Evolutionary conservation across 1,139 yeast species (phyloP).

Genomic region (Ogataea hybrid): DNA sequence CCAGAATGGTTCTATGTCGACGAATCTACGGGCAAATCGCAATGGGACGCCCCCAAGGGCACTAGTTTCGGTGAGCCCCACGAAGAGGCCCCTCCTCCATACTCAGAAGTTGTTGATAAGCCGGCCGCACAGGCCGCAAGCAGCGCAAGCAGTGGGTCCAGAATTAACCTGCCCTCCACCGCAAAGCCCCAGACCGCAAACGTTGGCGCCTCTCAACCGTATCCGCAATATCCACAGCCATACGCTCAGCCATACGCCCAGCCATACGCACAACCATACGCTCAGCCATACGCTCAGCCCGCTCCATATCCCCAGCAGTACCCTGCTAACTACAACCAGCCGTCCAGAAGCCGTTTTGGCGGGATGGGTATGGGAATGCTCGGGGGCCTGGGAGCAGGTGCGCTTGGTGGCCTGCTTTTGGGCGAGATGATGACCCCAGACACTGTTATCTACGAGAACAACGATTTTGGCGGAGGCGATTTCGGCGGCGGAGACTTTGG

Average conservation of each 20-base stretch:
- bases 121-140: not conserved
- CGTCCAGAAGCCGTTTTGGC: slow-evolving; percentile 20
- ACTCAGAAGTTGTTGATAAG: slow-evolving; percentile 3
- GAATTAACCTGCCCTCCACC: slow-evolving; percentile 17
- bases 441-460: slow-evolving; percentile 3
- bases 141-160: slow-evolving; percentile 1
- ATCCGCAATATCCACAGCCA: no score
- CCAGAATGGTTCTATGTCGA: slow-evolving; percentile 67
- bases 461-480: no score
- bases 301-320: slow-evolving; percentile 7
- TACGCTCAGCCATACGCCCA: slow-evolving; percentile 21
- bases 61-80: slow-evolving; percentile 40
- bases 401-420: slow-evolving; percentile 26
- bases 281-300: slow-evolving; percentile 21
- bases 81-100: slow-evolving; percentile 35
- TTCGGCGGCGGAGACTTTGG: slow-evolving; percentile 9
- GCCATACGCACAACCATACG: slow-evolving; percentile 15
- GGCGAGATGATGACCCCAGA: slow-evolving; percentile 25
- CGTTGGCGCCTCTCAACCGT: slow-evolving; percentile 14
- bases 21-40: slow-evolving; percentile 68
- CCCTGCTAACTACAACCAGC: slow-evolving; percentile 9
- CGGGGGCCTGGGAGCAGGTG: slow-evolving; percentile 33
- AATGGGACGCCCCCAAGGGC: slow-evolving; percentile 85
- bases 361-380: slow-evolving; percentile 25
- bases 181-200: slow-evolving; percentile 17